Evolutionary conservation across 2,329 filamentous ascomycete genomes (phyloP), one percentile per base, ranked within the genome.

Genomic region (Albifimbria verrucaria): DNA sequence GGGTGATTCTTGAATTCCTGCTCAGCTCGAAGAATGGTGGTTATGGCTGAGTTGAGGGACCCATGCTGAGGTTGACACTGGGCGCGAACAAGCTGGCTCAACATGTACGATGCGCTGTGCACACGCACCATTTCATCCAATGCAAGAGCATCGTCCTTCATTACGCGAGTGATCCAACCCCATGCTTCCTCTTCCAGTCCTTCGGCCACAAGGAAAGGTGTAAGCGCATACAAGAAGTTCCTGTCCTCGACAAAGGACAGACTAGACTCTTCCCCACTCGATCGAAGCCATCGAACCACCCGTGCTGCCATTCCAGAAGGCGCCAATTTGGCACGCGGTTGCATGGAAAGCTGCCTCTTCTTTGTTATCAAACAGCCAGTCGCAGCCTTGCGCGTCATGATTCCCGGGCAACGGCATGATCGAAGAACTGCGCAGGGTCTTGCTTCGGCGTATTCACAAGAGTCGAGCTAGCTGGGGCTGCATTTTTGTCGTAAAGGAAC

Each of bases 371-470:
- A 69, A 54, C 80, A 83, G 12, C 82, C 82, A 1, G 75, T 75
- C 0, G 82, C 82, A 1, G 78, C 74, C 39, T 71, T 69, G 1
- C 75, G 62, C 4, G 74, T 83, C 81, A 85, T 83, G 59, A 85
- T 72, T 36, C 80, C 80, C 60, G 75, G 12, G 78, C 73, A 2
- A 81, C 80, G 18, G 81, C 82, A 52, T 75, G 72, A 56, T 82
- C 76, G 54, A 85, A 85, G 3, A 84, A 73, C 39, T 78, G 72
- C 70, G 81, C 78, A 3, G 78, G 79, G 43, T 79, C 74, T 25
- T 68, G 65, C 48, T 65, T 62, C n/a, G 60, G 55, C 3, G 42
- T 23, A 23, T 50, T 46, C 32, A 55, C 20, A 47, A 44, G 52
- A 1, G 60, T 57, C 18, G 53, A 53, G 25, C 62, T 53, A 15